A percentile compares a stretch with the other conserved stretches of the same genome.
Evolutionary conservation across 768 basidiomycete genomes (phyloP).

Genomic region (Paxillus rubicundulus): DNA sequence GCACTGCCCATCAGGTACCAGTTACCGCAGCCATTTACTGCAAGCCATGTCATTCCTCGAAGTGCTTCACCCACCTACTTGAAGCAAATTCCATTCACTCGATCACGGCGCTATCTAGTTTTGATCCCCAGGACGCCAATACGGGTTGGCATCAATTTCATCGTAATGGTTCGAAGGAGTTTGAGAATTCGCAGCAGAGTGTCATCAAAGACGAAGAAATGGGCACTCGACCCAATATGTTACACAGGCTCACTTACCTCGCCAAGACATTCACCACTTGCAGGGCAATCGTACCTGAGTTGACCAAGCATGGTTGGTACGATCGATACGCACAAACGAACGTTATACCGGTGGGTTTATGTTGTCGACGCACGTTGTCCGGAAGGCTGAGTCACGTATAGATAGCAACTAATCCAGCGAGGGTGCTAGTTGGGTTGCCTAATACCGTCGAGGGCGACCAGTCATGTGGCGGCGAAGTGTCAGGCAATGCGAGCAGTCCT

Average conservation of each 20-base stretch:
- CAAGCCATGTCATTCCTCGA: constrained; percentile 34
- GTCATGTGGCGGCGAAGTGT: not conserved
- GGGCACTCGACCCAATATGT: constrained; percentile 35
- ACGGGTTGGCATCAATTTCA: constrained; percentile 38
- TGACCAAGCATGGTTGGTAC: constrained; percentile 59
- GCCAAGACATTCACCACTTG: constrained; percentile 50
- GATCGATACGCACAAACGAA: constrained; percentile 37
- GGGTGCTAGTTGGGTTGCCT: constrained; percentile 10
- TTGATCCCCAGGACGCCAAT: constrained; percentile 15
- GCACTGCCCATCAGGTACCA: constrained; percentile 14
- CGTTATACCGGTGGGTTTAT: constrained; percentile 24
- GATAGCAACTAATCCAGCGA: constrained; percentile 17
- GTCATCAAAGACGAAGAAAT: constrained; percentile 33
- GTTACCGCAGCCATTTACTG: constrained; percentile 31
- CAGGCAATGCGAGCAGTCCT: not conserved
- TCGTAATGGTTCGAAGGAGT: constrained; percentile 13
- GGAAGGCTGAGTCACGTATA: constrained; percentile 4
- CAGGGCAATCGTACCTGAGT: constrained; percentile 41
- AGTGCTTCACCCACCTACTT: constrained; percentile 39
- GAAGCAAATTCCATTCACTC: constrained; percentile 34
- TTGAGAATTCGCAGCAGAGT: constrained; percentile 6
- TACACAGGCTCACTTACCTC: constrained; percentile 40
- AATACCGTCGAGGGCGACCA: constrained; percentile 9
- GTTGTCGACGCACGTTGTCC: not conserved
- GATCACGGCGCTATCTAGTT: constrained; percentile 33